Conservation (phyloP, 306 rosid species). For the Fragaria nilgerrensis region DNA sequence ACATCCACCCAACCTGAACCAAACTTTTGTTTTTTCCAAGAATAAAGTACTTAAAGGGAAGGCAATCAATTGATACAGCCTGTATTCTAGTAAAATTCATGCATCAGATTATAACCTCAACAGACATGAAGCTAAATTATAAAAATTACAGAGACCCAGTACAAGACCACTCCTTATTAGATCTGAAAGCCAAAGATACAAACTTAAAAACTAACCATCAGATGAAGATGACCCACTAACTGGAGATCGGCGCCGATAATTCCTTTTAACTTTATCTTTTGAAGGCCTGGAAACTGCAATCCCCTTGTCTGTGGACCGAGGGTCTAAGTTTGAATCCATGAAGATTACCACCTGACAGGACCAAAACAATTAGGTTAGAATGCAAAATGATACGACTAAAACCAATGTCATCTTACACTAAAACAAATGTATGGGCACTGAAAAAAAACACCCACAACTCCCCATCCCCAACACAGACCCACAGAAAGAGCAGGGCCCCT, state of each 20-base stretch:
- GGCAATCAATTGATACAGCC: neutral
- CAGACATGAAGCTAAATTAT: neutral
- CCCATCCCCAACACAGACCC: neutral
- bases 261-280: slow-evolving; percentile 60
- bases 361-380: slow-evolving; percentile 18
- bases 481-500: neutral
- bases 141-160: neutral
- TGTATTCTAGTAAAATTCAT: neutral
- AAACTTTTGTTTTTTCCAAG: neutral
- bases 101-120: neutral
- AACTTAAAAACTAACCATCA: slow-evolving; percentile 56
- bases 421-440: neutral
- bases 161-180: slow-evolving; percentile 10
- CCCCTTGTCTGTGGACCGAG: slow-evolving; percentile 27
- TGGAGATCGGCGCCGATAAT: slow-evolving; percentile 79
- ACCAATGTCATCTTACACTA: neutral
- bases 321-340: slow-evolving; percentile 52
- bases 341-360: slow-evolving; percentile 28
- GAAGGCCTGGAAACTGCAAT: slow-evolving; percentile 71
- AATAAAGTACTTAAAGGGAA: neutral
- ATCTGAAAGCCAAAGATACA: slow-evolving; percentile 19
- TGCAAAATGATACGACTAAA: neutral
- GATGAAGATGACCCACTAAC: slow-evolving; percentile 55
- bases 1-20: neutral
- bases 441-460: neutral